Base-by-base conservation (phyloP, 352 stramenopile species). In the Phytophthora sp. region DNA sequence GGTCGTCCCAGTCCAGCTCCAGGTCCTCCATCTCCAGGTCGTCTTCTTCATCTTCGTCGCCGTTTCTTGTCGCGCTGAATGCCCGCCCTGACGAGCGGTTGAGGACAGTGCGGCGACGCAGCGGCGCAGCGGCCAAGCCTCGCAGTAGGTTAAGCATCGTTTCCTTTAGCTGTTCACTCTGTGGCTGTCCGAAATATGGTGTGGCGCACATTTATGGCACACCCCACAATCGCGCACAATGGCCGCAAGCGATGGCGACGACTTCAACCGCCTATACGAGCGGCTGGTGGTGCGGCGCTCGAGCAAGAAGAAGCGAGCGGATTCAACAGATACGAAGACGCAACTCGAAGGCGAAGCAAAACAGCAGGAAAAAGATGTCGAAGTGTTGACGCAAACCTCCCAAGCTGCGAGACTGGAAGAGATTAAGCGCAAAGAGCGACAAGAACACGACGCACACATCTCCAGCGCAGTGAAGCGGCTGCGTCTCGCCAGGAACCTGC, bases 11-110 rank as follows among this genome's bases (percentile, higher is more conserved):
- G 30, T 85, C 74, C 27, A 81, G 63, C 23, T 81, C 63, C 52
- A 81, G 51, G 18, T 80, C 66, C 16, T 80, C 77, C 41, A 81
- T 66, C 26, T 89, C 80, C 26, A 77, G 38, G 61, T 82, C 80
- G 4, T 79, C 71, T 39, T 80, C 72, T 11, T 79, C 72, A 18
- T 82, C 69, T 7, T 80, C 73, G 15, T 78, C 63, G 6, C 65
- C 53, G 45, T 38, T 29, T 16, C 26, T 44, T 53, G 57, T 42
- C 3, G 26, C 44, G 39, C 57, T 61, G 23, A 69, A 68, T 44
- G 29, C 36, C 39, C 44, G 53, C 29, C 54, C 21, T 30, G 56
- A 69, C 29, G 44, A 60, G 56, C 53, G 56, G 5, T 20, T 53
- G 30, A 76, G 23, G 26, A 53, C 30, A 33, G 46, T 51, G 50